These are phyloP conservation scores for Teunomyces atbi DNA, from an alignment of 805 yeast species.

Conservation along the genomic window DNA sequence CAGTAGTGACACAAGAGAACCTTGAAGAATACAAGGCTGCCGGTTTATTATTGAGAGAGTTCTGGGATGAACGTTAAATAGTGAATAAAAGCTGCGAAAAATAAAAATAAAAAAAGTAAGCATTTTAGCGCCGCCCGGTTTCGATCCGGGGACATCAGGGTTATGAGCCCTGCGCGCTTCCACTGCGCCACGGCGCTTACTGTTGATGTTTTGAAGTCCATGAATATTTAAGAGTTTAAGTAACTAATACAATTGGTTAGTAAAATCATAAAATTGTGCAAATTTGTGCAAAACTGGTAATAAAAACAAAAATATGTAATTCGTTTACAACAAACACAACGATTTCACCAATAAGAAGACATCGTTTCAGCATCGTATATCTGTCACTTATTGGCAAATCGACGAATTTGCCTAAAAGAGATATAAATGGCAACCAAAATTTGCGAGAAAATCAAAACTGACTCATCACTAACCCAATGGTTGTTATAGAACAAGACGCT, in stretches of 20 bases:
- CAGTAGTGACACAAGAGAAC: constrained; percentile 17
- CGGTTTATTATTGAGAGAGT: constrained; percentile 14
- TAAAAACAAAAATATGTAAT: too few species aligned
- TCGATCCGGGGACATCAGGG: constrained; percentile 98
- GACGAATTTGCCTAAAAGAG: not conserved
- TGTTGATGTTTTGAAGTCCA: not conserved
- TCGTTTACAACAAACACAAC: not conserved
- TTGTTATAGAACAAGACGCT: constrained; percentile 2
- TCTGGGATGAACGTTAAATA: constrained; percentile 19
- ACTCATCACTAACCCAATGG: not conserved
- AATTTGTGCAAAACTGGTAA: too few species aligned
- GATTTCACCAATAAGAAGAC: not conserved
- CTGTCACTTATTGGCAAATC: too few species aligned
- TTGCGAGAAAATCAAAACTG: too few species aligned
- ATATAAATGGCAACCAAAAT: too few species aligned
- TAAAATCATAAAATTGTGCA: too few species aligned
- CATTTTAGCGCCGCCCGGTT: constrained; percentile 43
- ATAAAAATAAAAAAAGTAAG: constrained; percentile 5
- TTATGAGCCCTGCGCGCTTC: constrained; percentile 99
- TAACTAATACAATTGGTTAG: too few species aligned
- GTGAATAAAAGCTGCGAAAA: constrained; percentile 1
- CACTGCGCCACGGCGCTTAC: constrained; percentile 96
- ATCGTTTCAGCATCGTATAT: too few species aligned
- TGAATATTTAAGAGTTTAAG: not conserved
- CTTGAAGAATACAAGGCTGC: constrained; percentile 12